Conservation (phyloP, 352 stramenopile species). For the Pythium periplocum region DNA sequence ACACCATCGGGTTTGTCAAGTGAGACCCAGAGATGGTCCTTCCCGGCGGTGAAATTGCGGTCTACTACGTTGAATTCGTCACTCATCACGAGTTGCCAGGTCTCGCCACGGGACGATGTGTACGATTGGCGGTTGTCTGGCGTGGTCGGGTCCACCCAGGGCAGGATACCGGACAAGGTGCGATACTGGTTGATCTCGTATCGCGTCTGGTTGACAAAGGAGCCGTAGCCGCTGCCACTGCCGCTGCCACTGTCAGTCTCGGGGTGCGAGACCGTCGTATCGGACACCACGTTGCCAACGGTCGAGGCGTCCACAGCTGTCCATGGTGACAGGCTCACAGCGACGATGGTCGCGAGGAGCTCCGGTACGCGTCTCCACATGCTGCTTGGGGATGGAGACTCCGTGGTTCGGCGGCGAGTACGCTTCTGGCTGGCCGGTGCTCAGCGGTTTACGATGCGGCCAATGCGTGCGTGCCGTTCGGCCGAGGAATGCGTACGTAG, state of each 20-base stretch:
- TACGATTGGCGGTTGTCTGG: constrained; percentile 38
- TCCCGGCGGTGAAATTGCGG: constrained; percentile 50
- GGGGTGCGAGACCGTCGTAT: neutral
- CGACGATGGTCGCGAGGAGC: no score
- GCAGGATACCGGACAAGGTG: constrained; percentile 34
- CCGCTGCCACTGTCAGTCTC: constrained; percentile 3
- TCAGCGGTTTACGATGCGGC: neutral
- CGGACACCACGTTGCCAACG: no score
- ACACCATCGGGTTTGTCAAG: constrained; percentile 68
- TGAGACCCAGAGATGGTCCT: constrained; percentile 56
- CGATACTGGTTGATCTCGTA: constrained; percentile 17
- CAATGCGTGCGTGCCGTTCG: no score
- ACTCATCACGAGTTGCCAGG: constrained; percentile 60
- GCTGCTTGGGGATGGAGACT: neutral
- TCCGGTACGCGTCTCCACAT: no score
- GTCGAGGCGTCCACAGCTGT: no score
- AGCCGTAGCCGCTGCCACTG: constrained; percentile 2
- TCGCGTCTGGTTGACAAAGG: constrained; percentile 12
- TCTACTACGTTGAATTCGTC: constrained; percentile 51
- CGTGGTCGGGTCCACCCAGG: constrained; percentile 61
- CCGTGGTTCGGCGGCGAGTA: neutral
- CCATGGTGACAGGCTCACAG: no score
- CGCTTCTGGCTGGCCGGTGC: neutral
- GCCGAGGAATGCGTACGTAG: no score
- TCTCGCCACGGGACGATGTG: constrained; percentile 40